Conservation (phyloP, 371 early-diverging fungal genomes). For the Capillidium heterosporum region DNA sequence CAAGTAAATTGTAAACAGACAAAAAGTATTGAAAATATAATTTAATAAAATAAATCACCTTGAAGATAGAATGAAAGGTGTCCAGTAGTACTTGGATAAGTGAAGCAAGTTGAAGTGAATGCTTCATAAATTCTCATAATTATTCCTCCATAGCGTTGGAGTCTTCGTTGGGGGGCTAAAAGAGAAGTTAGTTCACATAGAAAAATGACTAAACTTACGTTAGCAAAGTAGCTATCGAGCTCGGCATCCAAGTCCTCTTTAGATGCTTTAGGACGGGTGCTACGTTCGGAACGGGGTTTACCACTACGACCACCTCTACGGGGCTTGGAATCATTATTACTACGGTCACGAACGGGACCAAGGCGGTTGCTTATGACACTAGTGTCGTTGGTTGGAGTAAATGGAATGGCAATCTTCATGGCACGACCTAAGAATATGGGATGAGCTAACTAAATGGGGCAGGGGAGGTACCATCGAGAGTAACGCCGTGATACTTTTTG, state of each 20-base stretch:
- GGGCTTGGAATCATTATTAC: background rate
- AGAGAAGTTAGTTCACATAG: too few species aligned
- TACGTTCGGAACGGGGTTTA: conserved; percentile 14
- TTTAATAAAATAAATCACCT: too few species aligned
- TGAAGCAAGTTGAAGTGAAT: too few species aligned
- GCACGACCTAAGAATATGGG: conserved; percentile 18
- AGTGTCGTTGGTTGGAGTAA: conserved; percentile 16
- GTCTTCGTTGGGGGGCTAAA: too few species aligned
- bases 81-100: too few species aligned
- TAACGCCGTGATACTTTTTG: conserved; percentile 41
- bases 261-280: conserved; percentile 19
- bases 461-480: conserved; percentile 31
- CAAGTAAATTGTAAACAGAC: too few species aligned
- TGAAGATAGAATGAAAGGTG: too few species aligned
- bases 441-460: background rate
- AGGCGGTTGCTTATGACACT: background rate
- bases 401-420: conserved; percentile 54
- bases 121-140: too few species aligned
- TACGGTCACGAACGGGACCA: background rate
- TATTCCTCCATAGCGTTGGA: too few species aligned
- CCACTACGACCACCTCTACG: conserved; percentile 15
- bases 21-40: too few species aligned
- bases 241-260: conserved; percentile 51
- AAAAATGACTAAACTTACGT: too few species aligned
- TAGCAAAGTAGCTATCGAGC: conserved; percentile 42